Conservation (phyloP, 139 green algal species). For the Volvox reticuliferus region DNA sequence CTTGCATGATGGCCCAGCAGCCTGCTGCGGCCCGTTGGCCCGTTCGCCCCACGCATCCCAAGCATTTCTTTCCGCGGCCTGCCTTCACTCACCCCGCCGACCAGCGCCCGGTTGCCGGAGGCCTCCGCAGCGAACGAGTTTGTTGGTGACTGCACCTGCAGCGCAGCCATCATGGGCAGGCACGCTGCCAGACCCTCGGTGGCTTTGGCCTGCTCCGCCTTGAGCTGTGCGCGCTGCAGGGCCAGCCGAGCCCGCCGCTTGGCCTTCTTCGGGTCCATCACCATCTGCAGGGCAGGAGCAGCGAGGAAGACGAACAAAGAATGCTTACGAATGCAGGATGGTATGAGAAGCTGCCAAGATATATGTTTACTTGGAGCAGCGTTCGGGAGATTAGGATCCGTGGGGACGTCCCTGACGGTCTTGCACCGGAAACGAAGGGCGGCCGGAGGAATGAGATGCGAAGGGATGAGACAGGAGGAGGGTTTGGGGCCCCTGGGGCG, state of each 20-base stretch:
- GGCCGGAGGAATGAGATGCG: background rate
- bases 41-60: too few relatives aligned
- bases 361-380: too few relatives aligned
- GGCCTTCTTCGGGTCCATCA: constrained; percentile 43
- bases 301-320: background rate
- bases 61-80: too few relatives aligned
- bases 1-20: too few relatives aligned
- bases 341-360: too few relatives aligned
- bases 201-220: constrained; percentile 50
- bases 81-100: background rate
- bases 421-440: too few relatives aligned
- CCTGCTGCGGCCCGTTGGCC: too few relatives aligned
- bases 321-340: background rate
- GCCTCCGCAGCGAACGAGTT: background rate
- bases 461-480: background rate
- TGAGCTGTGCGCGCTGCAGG: constrained; percentile 40
- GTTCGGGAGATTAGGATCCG: too few relatives aligned
- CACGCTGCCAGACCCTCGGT: constrained; percentile 53
- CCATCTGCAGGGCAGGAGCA: background rate
- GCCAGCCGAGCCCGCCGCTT: constrained; percentile 12
- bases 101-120: background rate
- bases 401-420: too few relatives aligned
- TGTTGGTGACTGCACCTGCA: constrained; percentile 2
- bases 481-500: background rate
- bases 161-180: constrained; percentile 50